Evolutionary conservation across 345 rosid genomes (phyloP).

Genomic region (Chamaenerion angustifolium): DNA sequence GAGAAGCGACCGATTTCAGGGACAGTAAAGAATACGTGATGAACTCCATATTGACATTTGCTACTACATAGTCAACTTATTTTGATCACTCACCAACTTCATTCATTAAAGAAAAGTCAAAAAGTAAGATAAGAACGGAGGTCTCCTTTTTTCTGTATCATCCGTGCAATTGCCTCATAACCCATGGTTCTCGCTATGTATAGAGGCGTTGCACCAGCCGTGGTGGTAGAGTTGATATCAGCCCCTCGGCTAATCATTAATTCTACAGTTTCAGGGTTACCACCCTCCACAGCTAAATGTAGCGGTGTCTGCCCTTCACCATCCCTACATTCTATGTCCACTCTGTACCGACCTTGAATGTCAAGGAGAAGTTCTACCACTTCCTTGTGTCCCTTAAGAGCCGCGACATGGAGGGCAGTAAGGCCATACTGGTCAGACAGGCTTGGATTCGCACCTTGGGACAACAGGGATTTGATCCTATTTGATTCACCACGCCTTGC

Average conservation of each 20-base stretch:
- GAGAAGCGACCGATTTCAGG: too few species aligned
- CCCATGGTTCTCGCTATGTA: conserved; percentile 25
- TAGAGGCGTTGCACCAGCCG: conserved; percentile 25
- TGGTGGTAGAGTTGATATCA: conserved; percentile 20
- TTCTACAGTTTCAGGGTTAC: conserved; percentile 24
- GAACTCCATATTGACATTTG: too few species aligned
- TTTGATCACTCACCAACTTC: too few species aligned
- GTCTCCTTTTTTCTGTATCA: conserved; percentile 20
- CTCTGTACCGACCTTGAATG: conserved; percentile 14
- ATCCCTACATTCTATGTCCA: conserved; percentile 24
- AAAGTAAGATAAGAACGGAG: neutral
- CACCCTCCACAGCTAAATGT: conserved; percentile 43
- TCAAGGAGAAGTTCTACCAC: conserved; percentile 20
- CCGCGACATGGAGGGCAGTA: conserved; percentile 35
- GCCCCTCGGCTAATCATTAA: conserved; percentile 30
- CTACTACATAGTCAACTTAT: too few species aligned
- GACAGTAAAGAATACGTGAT: too few species aligned
- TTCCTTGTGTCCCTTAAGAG: conserved; percentile 31
- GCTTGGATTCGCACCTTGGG: conserved; percentile 13
- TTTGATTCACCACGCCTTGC: conserved; percentile 31
- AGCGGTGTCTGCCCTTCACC: conserved; percentile 33
- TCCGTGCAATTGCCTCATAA: conserved; percentile 11
- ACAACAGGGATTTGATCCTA: conserved; percentile 15
- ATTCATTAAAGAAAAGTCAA: too few species aligned
- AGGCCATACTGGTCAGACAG: conserved; percentile 33